Conservation (phyloP, 371 early-diverging fungal genomes). For the Mucor racemosus region DNA sequence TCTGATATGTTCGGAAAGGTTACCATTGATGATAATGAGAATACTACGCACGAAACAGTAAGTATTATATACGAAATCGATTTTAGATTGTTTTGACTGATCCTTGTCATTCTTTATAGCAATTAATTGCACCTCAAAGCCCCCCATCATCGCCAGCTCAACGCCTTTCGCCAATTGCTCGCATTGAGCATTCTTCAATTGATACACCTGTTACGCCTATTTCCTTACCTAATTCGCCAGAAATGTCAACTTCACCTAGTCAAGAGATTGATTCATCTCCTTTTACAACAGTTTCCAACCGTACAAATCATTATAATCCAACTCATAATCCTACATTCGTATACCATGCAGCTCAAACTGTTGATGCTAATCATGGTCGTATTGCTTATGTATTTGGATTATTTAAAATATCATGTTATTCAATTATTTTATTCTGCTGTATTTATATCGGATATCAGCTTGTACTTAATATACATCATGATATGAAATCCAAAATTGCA, state of each 20-base stretch:
- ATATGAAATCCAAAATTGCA: conserved; percentile 18
- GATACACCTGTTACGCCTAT: background rate
- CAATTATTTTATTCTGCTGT: background rate
- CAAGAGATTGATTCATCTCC: background rate
- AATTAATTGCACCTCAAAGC: background rate
- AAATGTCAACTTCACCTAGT: background rate
- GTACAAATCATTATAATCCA: background rate
- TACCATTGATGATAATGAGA: background rate
- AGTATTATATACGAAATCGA: background rate
- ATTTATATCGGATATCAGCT: conserved; percentile 1
- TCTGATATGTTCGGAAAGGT: background rate
- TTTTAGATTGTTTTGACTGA: background rate
- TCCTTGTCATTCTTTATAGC: background rate
- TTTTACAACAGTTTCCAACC: background rate
- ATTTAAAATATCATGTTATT: conserved; percentile 3
- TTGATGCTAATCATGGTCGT: conserved; percentile 12
- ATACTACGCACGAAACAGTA: background rate
- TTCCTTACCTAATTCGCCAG: background rate
- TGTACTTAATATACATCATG: conserved; percentile 4
- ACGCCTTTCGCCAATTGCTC: background rate
- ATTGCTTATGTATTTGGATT: conserved; percentile 18
- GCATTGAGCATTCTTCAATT: background rate
- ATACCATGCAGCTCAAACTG: conserved; percentile 14
- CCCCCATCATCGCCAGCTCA: background rate
- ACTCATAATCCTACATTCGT: conserved; percentile 9